Conservation (phyloP, 2,329 filamentous ascomycete genomes). For the Sclerotinia glacialis region DNA sequence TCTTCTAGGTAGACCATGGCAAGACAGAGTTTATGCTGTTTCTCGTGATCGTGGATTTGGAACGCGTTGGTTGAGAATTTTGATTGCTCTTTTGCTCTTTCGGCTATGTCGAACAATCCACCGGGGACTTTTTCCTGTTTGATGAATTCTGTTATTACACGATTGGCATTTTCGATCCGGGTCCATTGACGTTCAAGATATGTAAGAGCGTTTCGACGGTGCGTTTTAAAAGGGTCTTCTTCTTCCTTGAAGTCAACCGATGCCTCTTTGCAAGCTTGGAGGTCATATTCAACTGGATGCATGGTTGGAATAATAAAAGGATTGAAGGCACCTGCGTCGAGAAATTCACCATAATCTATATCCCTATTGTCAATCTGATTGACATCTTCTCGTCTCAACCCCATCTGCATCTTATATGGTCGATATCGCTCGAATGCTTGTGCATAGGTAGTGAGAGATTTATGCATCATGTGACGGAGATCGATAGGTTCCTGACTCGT, state of each 20-base stretch:
- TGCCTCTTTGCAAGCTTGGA: not conserved
- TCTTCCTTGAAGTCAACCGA: not conserved
- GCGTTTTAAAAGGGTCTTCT: not conserved
- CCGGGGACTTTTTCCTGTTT: constrained; percentile 1
- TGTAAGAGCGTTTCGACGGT: not conserved
- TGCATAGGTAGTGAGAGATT: constrained; percentile 14
- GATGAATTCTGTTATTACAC: not conserved
- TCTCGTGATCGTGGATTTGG: not conserved
- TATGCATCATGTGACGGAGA: constrained; percentile 15
- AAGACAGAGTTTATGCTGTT: not conserved
- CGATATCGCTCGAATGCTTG: constrained; percentile 20
- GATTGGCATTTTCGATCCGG: not conserved
- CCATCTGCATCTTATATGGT: constrained; percentile 21
- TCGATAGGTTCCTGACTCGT: constrained; percentile 2
- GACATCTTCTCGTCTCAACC: constrained; percentile 12
- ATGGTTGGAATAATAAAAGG: not conserved
- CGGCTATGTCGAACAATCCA: not conserved
- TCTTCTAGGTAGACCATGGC: not conserved
- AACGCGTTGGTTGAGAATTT: too few relatives aligned
- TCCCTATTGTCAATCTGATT: not conserved
- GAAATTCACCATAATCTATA: not conserved
- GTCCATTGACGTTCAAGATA: constrained; percentile 4
- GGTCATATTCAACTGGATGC: constrained; percentile 20
- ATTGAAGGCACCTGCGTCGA: not conserved
- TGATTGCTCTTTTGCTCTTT: not conserved